Conservation (phyloP, 768 basidiomycete genomes). For the Kwoniella dejecticola region DNA sequence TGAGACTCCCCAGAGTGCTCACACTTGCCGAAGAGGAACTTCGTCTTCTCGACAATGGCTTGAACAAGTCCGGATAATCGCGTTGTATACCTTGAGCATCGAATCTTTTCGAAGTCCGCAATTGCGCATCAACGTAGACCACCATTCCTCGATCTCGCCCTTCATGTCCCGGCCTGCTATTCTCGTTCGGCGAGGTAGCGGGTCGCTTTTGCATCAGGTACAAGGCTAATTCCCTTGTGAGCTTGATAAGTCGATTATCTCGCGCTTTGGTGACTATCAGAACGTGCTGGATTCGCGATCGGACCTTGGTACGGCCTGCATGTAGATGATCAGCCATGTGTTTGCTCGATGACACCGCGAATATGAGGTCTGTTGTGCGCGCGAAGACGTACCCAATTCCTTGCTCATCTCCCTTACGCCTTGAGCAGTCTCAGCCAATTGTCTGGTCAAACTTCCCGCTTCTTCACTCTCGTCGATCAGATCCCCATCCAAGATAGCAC, state of each 20-base stretch:
- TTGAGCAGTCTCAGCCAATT: conserved; percentile 94
- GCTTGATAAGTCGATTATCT: conserved; percentile 92
- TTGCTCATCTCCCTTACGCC: conserved; percentile 99
- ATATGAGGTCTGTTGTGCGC: too few relatives aligned
- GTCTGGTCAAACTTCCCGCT: conserved; percentile 78
- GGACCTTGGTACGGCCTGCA: conserved; percentile 85
- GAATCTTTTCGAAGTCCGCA: conserved; percentile 84
- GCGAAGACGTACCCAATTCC: conserved; percentile 86
- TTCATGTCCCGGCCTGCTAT: conserved; percentile 11
- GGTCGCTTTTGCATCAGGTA: conserved; percentile 82
- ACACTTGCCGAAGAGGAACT: conserved; percentile 60
- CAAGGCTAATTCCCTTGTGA: conserved; percentile 89
- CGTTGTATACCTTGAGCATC: conserved; percentile 84
- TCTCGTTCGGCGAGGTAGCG: conserved; percentile 8
- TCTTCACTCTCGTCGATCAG: conserved; percentile 65
- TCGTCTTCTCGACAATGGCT: conserved; percentile 73
- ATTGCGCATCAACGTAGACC: conserved; percentile 93
- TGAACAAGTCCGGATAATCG: conserved; percentile 84
- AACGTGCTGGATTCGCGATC: conserved; percentile 86
- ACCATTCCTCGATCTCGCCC: conserved; percentile 68
- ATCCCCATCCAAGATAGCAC: conserved; percentile 44
- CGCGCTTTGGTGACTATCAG: conserved; percentile 96
- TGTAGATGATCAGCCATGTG: neutral
- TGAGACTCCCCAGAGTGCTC: conserved; percentile 61
- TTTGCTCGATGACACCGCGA: neutral